Evolutionary conservation across 176 grass and related monocot genomes (phyloP), one percentile per base, ranked within the genome.

Genomic region (Eleusine coracana): DNA sequence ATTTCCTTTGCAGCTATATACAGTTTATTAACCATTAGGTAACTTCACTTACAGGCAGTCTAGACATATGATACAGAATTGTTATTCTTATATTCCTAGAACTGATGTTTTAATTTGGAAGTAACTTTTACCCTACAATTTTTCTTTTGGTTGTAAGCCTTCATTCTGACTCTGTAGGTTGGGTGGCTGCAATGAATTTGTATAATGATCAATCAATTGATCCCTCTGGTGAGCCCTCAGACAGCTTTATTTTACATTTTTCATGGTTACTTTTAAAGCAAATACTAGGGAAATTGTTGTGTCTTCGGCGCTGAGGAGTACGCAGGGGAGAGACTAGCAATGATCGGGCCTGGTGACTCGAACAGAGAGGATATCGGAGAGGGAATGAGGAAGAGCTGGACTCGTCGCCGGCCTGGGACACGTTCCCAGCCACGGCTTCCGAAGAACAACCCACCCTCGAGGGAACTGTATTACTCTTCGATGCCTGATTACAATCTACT

Each of bases 191-290:
- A 71, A 87, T 91, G 81, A 80, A 85, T 81, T 34, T 73, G 58
- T 91, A 81, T 48, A 91, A 87, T 85, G 89, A 91, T 70, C 89
- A 61, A 58, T 84, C 89, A 84, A 42, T 84, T 71, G 76, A 84
- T 76, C 65, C 48, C 4, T 62, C 89, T 59, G 85, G 89, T 91
- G 63, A 84, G 85, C 55, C 31, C 38, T 77, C 45, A 56, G 73
- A 46, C 29, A 66, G 37, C 68, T 67, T 81, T 58, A 55, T 8
- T 66, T 83, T 72, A 71, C 67, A 65, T 73, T 78, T 42, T 10
- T 66, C 20, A 28, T 23, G 2, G 44, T 77, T 66, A 37, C 56
- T 71, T 73, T 42, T 83, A 37, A 72, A 72, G 25, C 36, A 52
- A 66, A 71, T 48, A 63, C 65, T 68, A 44, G 44, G 27, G 3